Conservation (phyloP, 352 stramenopile genomes). For the Globisporangium radiosum region DNA sequence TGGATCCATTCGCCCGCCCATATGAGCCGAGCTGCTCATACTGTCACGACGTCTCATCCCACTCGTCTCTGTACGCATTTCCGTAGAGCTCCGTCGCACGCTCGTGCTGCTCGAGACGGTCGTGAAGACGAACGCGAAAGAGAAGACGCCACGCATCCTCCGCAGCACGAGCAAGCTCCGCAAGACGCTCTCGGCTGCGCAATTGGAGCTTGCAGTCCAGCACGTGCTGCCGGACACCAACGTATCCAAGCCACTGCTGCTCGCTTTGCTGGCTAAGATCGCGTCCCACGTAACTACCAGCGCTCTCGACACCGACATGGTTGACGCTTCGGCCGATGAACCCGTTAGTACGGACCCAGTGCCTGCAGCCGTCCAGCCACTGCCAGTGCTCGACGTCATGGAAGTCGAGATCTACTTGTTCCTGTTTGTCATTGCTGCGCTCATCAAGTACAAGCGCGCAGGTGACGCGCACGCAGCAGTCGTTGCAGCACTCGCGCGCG, state of each 20-base stretch:
- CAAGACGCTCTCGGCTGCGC: slow-evolving; percentile 57
- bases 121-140: slow-evolving; percentile 81
- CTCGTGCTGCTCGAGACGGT: slow-evolving; percentile 65
- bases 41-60: slow-evolving; percentile 1
- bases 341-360: slow-evolving; percentile 5
- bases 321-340: slow-evolving; percentile 26
- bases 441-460: slow-evolving; percentile 66
- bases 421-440: slow-evolving; percentile 59
- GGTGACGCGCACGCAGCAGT: slow-evolving; percentile 48
- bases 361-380: slow-evolving; percentile 14
- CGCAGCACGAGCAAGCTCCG: slow-evolving; percentile 77
- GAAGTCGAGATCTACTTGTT: slow-evolving; percentile 86
- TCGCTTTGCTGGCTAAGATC: slow-evolving; percentile 46
- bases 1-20: background rate
- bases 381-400: slow-evolving; percentile 63
- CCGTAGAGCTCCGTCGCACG: slow-evolving; percentile 66
- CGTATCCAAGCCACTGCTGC: slow-evolving; percentile 42
- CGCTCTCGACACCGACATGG: slow-evolving; percentile 48
- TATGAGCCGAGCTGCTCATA: background rate
- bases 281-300: slow-evolving; percentile 25
- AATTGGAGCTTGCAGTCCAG: slow-evolving; percentile 51
- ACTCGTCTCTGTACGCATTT: too few relatives aligned
- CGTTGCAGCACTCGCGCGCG: slow-evolving; percentile 47
- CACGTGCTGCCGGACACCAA: slow-evolving; percentile 64
- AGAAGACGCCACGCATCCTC: slow-evolving; percentile 77